These are phyloP conservation scores for Pythium plurisporium DNA, from an alignment of 352 stramenopile genomes.

Conservation along the genomic window DNA sequence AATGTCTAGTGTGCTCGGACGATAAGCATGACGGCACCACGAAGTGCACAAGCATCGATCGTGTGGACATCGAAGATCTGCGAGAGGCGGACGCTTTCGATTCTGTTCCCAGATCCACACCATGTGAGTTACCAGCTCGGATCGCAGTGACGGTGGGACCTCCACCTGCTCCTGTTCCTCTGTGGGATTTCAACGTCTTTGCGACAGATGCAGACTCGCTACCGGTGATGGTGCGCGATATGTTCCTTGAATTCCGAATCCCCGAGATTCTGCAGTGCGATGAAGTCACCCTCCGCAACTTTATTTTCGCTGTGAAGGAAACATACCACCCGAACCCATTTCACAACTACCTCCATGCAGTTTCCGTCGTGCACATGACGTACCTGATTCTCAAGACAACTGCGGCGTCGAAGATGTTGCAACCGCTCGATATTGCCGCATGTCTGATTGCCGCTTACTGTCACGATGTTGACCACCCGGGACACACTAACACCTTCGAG, in stretches of 20 bases:
- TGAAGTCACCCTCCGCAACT: conserved; percentile 60
- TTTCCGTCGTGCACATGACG: conserved; percentile 81
- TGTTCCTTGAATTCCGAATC: conserved; percentile 76
- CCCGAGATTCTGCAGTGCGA: conserved; percentile 55
- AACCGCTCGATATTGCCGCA: conserved; percentile 79
- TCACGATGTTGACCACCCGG: conserved; percentile 90
- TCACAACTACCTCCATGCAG: conserved; percentile 90
- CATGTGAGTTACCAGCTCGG: background rate
- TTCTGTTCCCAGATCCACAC: background rate
- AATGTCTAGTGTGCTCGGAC: conserved; percentile 33
- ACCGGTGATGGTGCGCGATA: conserved; percentile 56
- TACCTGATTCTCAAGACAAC: conserved; percentile 63
- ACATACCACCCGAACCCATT: conserved; percentile 89
- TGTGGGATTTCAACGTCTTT: conserved; percentile 85
- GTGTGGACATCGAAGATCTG: conserved; percentile 9
- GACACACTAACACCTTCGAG: conserved; percentile 89
- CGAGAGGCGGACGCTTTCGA: background rate
- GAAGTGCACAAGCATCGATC: conserved; percentile 19
- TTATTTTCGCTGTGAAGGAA: conserved; percentile 76
- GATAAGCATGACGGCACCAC: conserved; percentile 21
- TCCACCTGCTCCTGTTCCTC: conserved; percentile 20
- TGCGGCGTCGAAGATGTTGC: conserved; percentile 56
- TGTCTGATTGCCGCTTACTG: conserved; percentile 84
- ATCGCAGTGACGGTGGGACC: conserved; percentile 14
- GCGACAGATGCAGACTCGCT: conserved; percentile 43